Evolutionary conservation across 108 stramenopile genomes (phyloP), one percentile per base, ranked within the genome.

Genomic region (Chaetoceros muelleri): DNA sequence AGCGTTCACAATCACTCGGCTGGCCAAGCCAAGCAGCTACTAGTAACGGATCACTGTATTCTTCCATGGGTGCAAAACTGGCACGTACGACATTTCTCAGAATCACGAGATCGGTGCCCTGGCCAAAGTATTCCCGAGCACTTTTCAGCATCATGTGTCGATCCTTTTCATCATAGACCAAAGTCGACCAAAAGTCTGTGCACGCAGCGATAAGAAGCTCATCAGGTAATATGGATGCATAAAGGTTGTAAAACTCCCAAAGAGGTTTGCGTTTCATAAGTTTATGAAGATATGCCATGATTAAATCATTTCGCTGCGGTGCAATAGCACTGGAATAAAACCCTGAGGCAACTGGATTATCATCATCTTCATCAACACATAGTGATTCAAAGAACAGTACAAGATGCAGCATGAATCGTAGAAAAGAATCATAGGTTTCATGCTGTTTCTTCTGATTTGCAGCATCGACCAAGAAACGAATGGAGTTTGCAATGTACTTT

Each of bases 211-310:
- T 30, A 17, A 84, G 65, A 24, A 51, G 66, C 0, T 62, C 58
- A 49, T 71, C 57, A 1, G 84, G 79, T 7, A 90, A 60, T 17
- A 86, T 45, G 27, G 80, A 77, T 3, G 80, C 71, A 60, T 90
- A 90, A 3, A 90, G 61, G 18, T 82, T 58, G 27, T 77, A 49
- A 51, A 84, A 54, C 24, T 71, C 45, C 84, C 84, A 85, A 18
- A 85, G 48, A 24, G 56, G 48, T 24, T 65, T 53, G 44, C 18
- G 62, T 3, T 61, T 47, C 10, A 61, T 49, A 20, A 72, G 55
- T 28, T 57, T 31, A 2, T 50, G 34, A 21, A 58, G 46, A 50
- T 72, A 72, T 29, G 55, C 40, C 44, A 67, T 60, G 17, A 72
- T 44, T 18, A 67, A 46, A 30, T 28, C 34, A 46, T 72, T 66